Conservation (phyloP, 192 early-diverging fungal species). For the Backusella parvicylindrica region DNA sequence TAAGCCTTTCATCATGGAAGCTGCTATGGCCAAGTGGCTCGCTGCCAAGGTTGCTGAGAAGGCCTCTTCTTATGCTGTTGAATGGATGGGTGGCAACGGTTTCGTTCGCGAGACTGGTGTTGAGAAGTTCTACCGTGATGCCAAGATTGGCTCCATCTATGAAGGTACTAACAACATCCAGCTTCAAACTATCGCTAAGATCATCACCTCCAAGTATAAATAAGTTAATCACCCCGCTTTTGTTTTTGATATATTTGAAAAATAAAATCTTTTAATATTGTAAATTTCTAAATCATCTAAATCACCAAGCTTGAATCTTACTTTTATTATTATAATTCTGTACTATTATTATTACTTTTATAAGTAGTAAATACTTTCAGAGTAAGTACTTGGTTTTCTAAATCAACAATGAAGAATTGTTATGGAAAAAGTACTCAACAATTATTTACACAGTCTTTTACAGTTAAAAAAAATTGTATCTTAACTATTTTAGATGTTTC, state of each 20-base stretch:
- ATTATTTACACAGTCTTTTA: too few relatives aligned
- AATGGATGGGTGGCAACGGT: conserved; percentile 97
- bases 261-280: neutral
- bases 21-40: conserved; percentile 96
- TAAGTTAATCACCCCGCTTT: neutral
- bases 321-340: neutral
- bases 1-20: conserved; percentile 89
- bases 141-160: conserved; percentile 96
- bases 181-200: conserved; percentile 83
- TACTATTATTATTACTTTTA: too few relatives aligned
- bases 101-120: conserved; percentile 82
- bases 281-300: neutral
- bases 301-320: neutral
- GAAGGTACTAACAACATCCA: conserved; percentile 96
- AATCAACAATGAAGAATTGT: too few relatives aligned
- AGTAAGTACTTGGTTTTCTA: too few relatives aligned
- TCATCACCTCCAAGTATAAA: conserved; percentile 25
- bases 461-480: too few relatives aligned
- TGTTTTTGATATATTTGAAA: neutral
- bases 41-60: conserved; percentile 90
- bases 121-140: conserved; percentile 96
- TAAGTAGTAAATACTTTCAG: too few relatives aligned
- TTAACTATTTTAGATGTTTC: too few relatives aligned
- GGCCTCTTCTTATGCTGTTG: conserved; percentile 81
- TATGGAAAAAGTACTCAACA: too few relatives aligned